phyloP scores from a whole-genome alignment of 1,139 yeast genomes.

The Taphrina confusa region DNA sequence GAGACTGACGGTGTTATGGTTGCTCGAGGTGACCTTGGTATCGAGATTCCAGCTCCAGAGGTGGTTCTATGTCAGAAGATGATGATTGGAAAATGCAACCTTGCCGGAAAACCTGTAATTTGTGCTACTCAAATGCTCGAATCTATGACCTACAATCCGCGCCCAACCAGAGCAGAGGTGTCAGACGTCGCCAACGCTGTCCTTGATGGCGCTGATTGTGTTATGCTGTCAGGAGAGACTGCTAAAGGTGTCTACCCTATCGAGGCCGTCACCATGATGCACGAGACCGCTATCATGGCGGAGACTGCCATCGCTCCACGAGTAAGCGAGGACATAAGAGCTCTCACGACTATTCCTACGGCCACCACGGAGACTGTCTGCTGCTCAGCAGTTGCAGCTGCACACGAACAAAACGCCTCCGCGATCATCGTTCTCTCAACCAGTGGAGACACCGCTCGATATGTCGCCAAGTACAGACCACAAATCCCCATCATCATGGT shows the following conservation, averaged over 20 bases:
- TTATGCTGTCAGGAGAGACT: constrained; percentile 97
- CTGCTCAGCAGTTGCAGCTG: constrained; percentile 92
- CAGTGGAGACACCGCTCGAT: constrained; percentile 85
- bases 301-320: constrained; percentile 89
- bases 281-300: constrained; percentile 92
- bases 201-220: constrained; percentile 97
- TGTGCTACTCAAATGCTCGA: constrained; percentile 99
- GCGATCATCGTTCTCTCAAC: constrained; percentile 96
- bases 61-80: constrained; percentile 98
- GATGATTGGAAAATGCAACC: constrained; percentile 97
- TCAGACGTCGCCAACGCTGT: constrained; percentile 99
- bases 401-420: constrained; percentile 93
- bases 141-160: constrained; percentile 98
- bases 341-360: constrained; percentile 83
- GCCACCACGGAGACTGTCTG: constrained; percentile 96
- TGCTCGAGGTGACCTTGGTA: constrained; percentile 99
- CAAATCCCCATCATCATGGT: constrained; percentile 97
- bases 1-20: constrained; percentile 99
- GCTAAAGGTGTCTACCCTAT: constrained; percentile 98
- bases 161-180: constrained; percentile 99
- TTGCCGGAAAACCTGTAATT: constrained; percentile 98
- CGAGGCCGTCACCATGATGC: constrained; percentile 98
- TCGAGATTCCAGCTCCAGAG: constrained; percentile 98
- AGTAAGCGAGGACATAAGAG: constrained; percentile 79
- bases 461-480: constrained; percentile 96